Evolutionary conservation across 2,329 filamentous ascomycete species (phyloP).

Genomic region (Fusarium tanahbumbuense): DNA sequence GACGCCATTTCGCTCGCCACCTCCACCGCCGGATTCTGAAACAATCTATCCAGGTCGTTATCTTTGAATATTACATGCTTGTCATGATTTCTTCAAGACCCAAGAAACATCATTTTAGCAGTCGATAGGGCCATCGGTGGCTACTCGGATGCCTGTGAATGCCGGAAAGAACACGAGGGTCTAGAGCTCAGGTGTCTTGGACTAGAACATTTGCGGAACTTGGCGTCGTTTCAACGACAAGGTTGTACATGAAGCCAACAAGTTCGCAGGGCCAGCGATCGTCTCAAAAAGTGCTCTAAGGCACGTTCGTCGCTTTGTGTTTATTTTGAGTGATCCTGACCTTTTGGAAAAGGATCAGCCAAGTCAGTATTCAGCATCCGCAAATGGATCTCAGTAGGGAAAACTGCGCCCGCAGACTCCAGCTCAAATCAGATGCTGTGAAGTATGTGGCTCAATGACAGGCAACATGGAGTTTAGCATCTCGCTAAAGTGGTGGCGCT

Average conservation of each 20-base stretch:
- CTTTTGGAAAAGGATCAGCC: not conserved
- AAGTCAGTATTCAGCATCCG: not conserved
- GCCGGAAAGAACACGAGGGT: not conserved
- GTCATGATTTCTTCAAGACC: not conserved
- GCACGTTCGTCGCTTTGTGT: not conserved
- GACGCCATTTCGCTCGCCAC: not conserved
- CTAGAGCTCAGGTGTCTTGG: not conserved
- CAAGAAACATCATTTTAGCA: not conserved
- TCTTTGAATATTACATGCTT: not conserved
- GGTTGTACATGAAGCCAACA: not conserved
- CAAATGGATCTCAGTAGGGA: not conserved
- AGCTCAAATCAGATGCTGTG: not conserved
- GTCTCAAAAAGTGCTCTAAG: not conserved
- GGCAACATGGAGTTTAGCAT: constrained; percentile 19
- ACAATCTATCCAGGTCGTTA: not conserved
- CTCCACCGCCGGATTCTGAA: not conserved
- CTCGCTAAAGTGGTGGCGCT: constrained; percentile 17
- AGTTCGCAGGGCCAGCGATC: not conserved
- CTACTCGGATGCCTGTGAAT: not conserved
- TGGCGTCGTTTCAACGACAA: not conserved
- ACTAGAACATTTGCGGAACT: not conserved
- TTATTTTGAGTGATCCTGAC: not conserved
- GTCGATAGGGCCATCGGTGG: too few relatives aligned
- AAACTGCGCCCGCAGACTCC: not conserved
- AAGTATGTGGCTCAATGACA: constrained; percentile 10